A percentile compares a stretch with the other conserved stretches of the same genome.
These are phyloP conservation scores for Cyclospora cayetanensis DNA, from an alignment of 169 alveolate species.

Conservation along the genomic window DNA sequence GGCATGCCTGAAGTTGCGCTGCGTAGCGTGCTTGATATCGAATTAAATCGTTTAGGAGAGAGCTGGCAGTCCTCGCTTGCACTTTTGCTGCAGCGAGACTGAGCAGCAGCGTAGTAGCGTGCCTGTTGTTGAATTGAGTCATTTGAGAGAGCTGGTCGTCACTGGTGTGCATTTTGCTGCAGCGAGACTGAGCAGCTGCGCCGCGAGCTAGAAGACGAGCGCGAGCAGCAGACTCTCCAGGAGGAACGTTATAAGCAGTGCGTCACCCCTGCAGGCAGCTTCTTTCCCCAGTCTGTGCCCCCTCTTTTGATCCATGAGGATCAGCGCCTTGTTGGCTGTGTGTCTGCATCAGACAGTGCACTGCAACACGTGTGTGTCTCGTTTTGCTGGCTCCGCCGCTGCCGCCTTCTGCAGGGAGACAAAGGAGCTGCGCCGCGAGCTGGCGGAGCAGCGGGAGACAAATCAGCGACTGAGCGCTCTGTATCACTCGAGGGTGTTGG, in stretches of 20 bases:
- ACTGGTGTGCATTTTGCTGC: no score
- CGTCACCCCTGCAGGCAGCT: background rate
- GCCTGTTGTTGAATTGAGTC: background rate
- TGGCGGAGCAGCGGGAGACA: constrained; percentile 61
- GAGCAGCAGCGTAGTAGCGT: background rate
- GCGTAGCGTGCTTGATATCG: no score
- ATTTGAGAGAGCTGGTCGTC: background rate
- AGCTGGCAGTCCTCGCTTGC: background rate
- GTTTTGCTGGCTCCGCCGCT: no score
- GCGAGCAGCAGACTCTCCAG: constrained; percentile 56
- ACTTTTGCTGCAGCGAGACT: background rate
- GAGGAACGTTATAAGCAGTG: constrained; percentile 56
- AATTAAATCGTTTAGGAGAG: background rate
- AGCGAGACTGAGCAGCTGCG: constrained; percentile 64
- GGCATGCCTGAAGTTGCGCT: no score
- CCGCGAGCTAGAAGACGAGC: constrained; percentile 61
- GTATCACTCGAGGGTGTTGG: constrained; percentile 38
- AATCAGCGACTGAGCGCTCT: constrained; percentile 58
- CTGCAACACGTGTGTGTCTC: no score
- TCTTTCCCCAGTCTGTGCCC: no score
- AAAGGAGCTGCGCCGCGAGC: constrained; percentile 57
- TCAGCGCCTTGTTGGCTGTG: no score
- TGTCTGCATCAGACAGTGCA: no score
- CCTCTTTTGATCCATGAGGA: no score
- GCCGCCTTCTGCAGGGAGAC: constrained; percentile 50